Evolutionary conservation across 106 monocot species (phyloP).

Genomic region (Ottelia alismoides): DNA sequence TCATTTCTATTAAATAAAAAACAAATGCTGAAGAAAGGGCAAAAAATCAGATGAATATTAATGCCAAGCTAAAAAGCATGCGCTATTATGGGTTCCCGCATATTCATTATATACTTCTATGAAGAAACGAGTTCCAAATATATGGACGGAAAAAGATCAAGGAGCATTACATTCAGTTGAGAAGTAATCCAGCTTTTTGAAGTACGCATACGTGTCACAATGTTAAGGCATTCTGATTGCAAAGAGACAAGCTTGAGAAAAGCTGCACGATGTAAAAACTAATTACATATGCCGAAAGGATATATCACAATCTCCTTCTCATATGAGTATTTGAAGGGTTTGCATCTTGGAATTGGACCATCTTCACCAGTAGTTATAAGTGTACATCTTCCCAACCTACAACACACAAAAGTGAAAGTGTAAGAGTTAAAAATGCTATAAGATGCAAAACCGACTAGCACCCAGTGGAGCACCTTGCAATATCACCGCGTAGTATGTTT

Average conservation of each 20-base stretch:
- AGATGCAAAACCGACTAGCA: neutral
- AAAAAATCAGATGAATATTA: too few species aligned
- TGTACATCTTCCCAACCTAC: conserved; percentile 91
- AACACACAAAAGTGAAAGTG: conserved; percentile 3
- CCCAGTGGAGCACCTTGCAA: conserved; percentile 50
- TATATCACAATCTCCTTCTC: conserved; percentile 99
- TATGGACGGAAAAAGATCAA: too few species aligned
- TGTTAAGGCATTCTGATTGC: conserved; percentile 36
- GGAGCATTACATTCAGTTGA: conserved; percentile 96
- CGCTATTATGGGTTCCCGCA: too few species aligned
- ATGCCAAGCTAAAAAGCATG: too few species aligned
- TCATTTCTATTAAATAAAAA: too few species aligned
- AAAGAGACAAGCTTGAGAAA: neutral
- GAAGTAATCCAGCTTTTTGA: conserved; percentile 98
- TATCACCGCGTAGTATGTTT: conserved; percentile 94
- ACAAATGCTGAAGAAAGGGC: too few species aligned
- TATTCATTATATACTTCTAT: too few species aligned
- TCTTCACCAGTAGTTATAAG: conserved; percentile 97
- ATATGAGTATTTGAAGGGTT: conserved; percentile 97
- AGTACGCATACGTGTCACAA: conserved; percentile 84
- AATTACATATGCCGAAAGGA: conserved; percentile 40
- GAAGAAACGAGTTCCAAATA: too few species aligned
- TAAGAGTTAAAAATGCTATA: neutral
- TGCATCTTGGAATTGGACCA: conserved; percentile 99
- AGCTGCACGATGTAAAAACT: neutral